These are phyloP conservation scores for Xylaria sp. DNA, from an alignment of 2,329 filamentous ascomycete genomes.

Conservation along the genomic window DNA sequence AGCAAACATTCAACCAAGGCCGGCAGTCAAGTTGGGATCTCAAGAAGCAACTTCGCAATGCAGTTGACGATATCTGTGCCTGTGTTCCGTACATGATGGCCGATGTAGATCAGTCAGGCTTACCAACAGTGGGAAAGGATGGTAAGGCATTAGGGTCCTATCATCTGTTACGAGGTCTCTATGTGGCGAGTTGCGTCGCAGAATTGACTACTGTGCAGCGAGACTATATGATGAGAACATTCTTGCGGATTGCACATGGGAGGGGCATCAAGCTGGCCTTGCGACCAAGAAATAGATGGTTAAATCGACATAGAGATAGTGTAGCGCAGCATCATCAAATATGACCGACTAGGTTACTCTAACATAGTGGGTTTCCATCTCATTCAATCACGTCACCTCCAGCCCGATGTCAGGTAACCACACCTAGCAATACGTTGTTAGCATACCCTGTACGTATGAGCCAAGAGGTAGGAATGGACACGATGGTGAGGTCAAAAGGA, in stretches of 20 bases:
- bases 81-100: slow-evolving; percentile 30
- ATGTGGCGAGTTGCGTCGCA: slow-evolving; percentile 25
- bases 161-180: slow-evolving; percentile 25
- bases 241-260: slow-evolving; percentile 24
- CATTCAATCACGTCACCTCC: neutral
- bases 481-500: no score
- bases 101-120: slow-evolving; percentile 28
- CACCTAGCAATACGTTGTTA: no score
- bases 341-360: neutral
- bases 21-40: slow-evolving; percentile 6
- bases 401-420: no score
- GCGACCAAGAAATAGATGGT: slow-evolving; percentile 16
- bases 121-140: slow-evolving; percentile 19
- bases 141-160: slow-evolving; percentile 29
- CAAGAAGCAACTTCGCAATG: slow-evolving; percentile 9
- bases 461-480: no score
- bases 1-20: neutral
- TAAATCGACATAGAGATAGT: slow-evolving; percentile 10
- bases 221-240: slow-evolving; percentile 25
- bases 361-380: neutral
- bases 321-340: neutral
- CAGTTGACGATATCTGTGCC: slow-evolving; percentile 29
- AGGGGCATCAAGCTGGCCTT: slow-evolving; percentile 29
- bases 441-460: no score
- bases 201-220: slow-evolving; percentile 7